phyloP scores from a whole-genome alignment of 805 yeast species.

The Scheffersomyces ergatensis region DNA sequence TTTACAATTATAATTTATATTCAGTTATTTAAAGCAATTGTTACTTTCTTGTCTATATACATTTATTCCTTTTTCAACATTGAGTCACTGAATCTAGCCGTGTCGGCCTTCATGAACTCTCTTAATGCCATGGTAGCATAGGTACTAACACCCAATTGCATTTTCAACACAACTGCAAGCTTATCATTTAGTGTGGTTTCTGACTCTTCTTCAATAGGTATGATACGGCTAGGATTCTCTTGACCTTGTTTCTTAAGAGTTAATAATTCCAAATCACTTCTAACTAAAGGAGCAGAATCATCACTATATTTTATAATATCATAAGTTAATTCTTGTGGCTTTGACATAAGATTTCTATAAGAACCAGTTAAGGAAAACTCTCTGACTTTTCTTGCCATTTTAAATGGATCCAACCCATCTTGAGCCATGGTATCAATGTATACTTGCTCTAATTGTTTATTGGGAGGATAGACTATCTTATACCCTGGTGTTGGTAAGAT shows the following conservation, averaged over 20 bases:
- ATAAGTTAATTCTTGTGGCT: conserved; percentile 64
- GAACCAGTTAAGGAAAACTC: conserved; percentile 93
- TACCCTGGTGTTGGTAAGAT: conserved; percentile 97
- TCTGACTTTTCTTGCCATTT: conserved; percentile 79
- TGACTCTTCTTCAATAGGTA: conserved; percentile 18
- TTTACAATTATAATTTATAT: too few species aligned
- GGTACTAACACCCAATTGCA: conserved; percentile 80
- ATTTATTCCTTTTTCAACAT: conserved; percentile 1
- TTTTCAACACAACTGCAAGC: conserved; percentile 68
- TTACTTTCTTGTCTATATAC: too few species aligned
- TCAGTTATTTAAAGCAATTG: too few species aligned
- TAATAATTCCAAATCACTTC: conserved; percentile 67
- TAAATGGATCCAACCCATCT: conserved; percentile 80
- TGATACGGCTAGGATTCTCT: conserved; percentile 16
- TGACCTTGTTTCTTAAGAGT: conserved; percentile 21
- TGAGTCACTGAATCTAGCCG: conserved; percentile 37
- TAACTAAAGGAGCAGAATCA: conserved; percentile 65
- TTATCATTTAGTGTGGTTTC: conserved; percentile 37
- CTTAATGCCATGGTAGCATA: conserved; percentile 98
- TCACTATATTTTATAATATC: conserved; percentile 58
- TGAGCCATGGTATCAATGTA: conserved; percentile 72
- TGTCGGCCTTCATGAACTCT: conserved; percentile 80
- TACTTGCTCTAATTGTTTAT: conserved; percentile 53
- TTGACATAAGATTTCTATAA: conserved; percentile 71
- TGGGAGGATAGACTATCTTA: conserved; percentile 82